phyloP scores from a whole-genome alignment of 2,329 filamentous ascomycete species.

The Fusarium compactum region DNA sequence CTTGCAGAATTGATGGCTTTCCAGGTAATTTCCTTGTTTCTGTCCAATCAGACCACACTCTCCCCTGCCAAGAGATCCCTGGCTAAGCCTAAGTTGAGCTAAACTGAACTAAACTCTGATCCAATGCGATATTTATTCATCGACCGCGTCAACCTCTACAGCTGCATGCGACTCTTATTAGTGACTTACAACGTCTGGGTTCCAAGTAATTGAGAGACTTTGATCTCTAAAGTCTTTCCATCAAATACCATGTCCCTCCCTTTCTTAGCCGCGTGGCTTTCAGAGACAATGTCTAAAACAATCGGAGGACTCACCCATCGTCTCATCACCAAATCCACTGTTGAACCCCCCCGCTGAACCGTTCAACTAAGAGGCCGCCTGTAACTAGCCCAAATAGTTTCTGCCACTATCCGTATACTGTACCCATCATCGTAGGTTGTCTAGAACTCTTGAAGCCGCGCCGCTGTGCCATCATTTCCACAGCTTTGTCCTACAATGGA shows the following conservation, averaged over 20 bases:
- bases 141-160: background rate
- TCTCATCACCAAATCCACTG: slow-evolving; percentile 26
- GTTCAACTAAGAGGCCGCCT: slow-evolving; percentile 6
- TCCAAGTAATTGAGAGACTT: background rate
- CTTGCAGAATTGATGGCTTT: slow-evolving; percentile 19
- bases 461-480: slow-evolving; percentile 1
- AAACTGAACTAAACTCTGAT: slow-evolving; percentile 3
- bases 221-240: background rate
- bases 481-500: slow-evolving; percentile 1
- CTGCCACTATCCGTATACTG: slow-evolving; percentile 20
- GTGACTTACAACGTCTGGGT: background rate
- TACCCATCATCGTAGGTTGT: background rate
- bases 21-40: slow-evolving; percentile 21
- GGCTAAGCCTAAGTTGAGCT: background rate
- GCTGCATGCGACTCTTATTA: background rate
- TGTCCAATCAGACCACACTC: slow-evolving; percentile 19
- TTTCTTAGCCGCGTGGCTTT: slow-evolving; percentile 11
- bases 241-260: background rate
- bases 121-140: background rate
- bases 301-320: background rate
- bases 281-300: slow-evolving; percentile 25
- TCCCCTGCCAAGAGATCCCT: slow-evolving; percentile 43
- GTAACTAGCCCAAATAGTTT: background rate
- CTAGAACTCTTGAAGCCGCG: background rate
- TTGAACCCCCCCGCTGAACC: background rate